Percentiles rank a stretch among this genome's conserved stretches.
These are phyloP conservation scores for Ambispora gerdemannii DNA, from an alignment of 192 early-diverging fungal species.

Conservation along the genomic window DNA sequence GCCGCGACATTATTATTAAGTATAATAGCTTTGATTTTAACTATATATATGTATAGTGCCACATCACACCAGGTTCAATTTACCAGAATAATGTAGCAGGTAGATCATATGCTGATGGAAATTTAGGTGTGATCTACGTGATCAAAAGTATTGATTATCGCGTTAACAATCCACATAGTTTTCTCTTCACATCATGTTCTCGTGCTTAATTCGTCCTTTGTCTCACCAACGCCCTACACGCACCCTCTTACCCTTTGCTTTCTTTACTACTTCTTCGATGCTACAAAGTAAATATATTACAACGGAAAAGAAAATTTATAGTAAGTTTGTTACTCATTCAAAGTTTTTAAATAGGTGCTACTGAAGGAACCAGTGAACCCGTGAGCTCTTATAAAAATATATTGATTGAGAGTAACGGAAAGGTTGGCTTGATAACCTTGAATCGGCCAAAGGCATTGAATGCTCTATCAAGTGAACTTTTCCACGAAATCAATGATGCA, in stretches of 20 bases:
- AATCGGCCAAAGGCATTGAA: slow-evolving; percentile 97
- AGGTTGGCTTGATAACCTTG: slow-evolving; percentile 86
- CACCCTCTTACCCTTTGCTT: neutral
- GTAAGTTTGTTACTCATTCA: neutral
- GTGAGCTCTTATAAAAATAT: slow-evolving; percentile 43
- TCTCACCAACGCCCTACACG: neutral
- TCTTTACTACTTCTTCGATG: neutral
- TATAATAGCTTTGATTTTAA: too few species aligned
- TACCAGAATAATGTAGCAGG: too few species aligned
- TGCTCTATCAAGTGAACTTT: slow-evolving; percentile 89
- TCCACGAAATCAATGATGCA: slow-evolving; percentile 89
- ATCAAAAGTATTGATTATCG: too few species aligned
- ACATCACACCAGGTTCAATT: too few species aligned
- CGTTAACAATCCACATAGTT: too few species aligned
- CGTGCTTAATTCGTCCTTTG: neutral
- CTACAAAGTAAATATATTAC: neutral
- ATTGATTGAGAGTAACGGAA: slow-evolving; percentile 67
- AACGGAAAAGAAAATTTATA: too few species aligned
- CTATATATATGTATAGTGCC: too few species aligned
- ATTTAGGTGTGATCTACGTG: too few species aligned
- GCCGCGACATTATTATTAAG: too few species aligned
- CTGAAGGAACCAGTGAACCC: slow-evolving; percentile 1
- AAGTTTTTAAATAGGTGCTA: neutral
- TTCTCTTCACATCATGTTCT: neutral
- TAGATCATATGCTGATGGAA: too few species aligned